Evolutionary conservation across 1,139 yeast species (phyloP), one percentile per base, ranked within the genome.

Genomic region (Hyphopichia burtonii): DNA sequence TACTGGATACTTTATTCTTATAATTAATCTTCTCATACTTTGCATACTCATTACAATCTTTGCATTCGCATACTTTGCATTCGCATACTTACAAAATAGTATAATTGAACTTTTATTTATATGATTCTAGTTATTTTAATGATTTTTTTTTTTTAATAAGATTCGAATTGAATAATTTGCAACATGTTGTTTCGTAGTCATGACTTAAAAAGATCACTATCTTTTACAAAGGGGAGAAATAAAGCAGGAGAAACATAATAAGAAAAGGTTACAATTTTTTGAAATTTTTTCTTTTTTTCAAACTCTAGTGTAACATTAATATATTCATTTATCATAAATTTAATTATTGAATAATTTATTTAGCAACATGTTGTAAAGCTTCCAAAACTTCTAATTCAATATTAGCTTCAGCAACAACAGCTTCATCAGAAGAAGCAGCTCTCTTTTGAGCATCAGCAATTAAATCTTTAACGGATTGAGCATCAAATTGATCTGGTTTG

Each of bases 401-500:
- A 67, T 83, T 83, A 58, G 98, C 99, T 74, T 88, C 96, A 54
- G 96, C 96, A 58, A 94, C 94, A 51, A 82, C 88, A 47, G 76
- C 81, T 73, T 87, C 96, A 56, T 87, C 97, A 43, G 94, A 71
- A 45, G 96, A 86, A 47, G 84, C 64, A 41, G 86, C 83, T 70
- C 93, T 87, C 83, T 89, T 90, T 74, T 89, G 96, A 47, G 99
- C 99, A 68, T 93, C 98, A 49, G 93, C 82, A 63, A 90, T 80
- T 66, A 88, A 83, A 50, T 82, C 63, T 76, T 82, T 86, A 66
- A 91, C 84, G 55, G 89, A 82, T 55, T 84, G 87, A 40, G 83
- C 74, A 48, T 93, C 89, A 70, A 93, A 89, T 57, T 89, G 85
- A 51, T 90, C 94, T 60, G 95, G 80, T 65, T 94, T 88, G 76